Evolutionary conservation across 441 rosid genomes (phyloP).

Genomic region (Raphanus hybrid): DNA sequence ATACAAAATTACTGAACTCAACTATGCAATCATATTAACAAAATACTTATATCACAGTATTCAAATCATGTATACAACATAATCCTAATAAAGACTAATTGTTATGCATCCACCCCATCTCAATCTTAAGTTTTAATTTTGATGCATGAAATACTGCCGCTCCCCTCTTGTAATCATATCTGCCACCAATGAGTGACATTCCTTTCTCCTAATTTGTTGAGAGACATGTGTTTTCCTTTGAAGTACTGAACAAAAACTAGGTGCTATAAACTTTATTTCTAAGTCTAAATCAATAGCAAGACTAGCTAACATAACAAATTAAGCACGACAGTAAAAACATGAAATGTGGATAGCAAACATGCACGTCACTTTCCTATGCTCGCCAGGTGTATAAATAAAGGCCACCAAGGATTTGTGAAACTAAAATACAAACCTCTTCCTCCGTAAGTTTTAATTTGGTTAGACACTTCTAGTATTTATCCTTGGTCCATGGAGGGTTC

Average conservation of each 20-base stretch:
- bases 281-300: neutral
- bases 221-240: neutral
- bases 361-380: constrained; percentile 3
- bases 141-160: neutral
- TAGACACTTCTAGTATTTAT: neutral
- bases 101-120: neutral
- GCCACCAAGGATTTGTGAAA: neutral
- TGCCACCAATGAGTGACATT: neutral
- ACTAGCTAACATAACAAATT: neutral
- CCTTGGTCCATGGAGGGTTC: constrained; percentile 3
- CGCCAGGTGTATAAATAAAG: neutral
- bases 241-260: neutral
- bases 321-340: neutral
- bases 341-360: constrained; percentile 2
- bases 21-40: neutral
- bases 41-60: neutral
- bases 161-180: neutral
- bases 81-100: neutral
- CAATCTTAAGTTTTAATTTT: neutral
- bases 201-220: neutral
- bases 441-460: neutral
- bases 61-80: neutral
- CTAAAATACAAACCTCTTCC: neutral
- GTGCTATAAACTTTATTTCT: neutral
- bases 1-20: neutral